Conservation (phyloP, 2,329 filamentous ascomycete genomes). For the Diaporthe velutina region DNA sequence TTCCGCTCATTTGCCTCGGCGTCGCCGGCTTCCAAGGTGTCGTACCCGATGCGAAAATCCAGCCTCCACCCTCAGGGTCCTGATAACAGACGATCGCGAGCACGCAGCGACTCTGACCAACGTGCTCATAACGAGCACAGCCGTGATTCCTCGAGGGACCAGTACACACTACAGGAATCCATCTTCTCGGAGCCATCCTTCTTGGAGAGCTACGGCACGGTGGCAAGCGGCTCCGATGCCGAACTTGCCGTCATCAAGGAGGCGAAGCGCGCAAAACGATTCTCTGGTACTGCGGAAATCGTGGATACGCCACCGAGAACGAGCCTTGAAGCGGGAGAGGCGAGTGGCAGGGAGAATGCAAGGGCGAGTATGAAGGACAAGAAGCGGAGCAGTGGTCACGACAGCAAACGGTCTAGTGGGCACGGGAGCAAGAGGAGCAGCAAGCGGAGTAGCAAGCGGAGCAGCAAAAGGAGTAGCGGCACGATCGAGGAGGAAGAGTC, state of each 20-base stretch:
- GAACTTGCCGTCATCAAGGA: constrained; percentile 4
- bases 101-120: constrained; percentile 10
- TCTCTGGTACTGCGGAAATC: constrained; percentile 14
- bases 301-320: constrained; percentile 17
- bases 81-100: constrained; percentile 9
- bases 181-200: constrained; percentile 36
- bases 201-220: constrained; percentile 33
- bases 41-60: constrained; percentile 32
- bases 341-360: constrained; percentile 2
- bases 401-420: neutral
- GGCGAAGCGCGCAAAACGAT: constrained; percentile 19
- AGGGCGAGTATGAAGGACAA: neutral
- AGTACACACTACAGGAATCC: constrained; percentile 35
- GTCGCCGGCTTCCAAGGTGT: constrained; percentile 12
- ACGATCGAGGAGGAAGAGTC: constrained; percentile 20
- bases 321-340: neutral
- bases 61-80: constrained; percentile 13
- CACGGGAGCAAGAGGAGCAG: constrained; percentile 10
- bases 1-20: constrained; percentile 35
- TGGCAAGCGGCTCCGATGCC: constrained; percentile 21
- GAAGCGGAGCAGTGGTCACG: neutral
- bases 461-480: neutral
- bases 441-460: neutral
- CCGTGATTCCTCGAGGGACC: constrained; percentile 37
- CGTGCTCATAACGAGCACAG: constrained; percentile 16